phyloP scores from a whole-genome alignment of 768 basidiomycete species.

The Mycena kentingensis region DNA sequence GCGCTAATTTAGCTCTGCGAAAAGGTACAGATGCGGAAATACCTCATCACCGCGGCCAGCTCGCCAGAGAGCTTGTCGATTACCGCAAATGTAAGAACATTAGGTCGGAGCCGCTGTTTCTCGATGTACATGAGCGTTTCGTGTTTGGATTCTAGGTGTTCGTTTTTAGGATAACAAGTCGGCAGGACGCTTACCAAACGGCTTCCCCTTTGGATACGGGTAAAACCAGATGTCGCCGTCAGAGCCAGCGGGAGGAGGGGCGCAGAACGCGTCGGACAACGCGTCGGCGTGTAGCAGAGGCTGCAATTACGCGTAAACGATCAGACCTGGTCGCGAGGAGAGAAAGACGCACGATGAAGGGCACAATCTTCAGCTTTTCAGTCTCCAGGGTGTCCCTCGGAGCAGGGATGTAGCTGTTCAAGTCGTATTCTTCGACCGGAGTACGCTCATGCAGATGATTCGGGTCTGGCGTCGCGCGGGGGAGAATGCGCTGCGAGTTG shows the following conservation, averaged over 20 bases:
- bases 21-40: neutral
- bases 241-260: constrained; percentile 2
- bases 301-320: constrained; percentile 4
- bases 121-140: constrained; percentile 26
- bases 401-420: constrained; percentile 21
- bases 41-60: constrained; percentile 22
- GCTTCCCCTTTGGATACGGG: constrained; percentile 24
- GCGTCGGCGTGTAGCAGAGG: constrained; percentile 19
- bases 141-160: constrained; percentile 17
- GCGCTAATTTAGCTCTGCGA: neutral
- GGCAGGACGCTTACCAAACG: constrained; percentile 11
- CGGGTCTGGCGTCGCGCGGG: constrained; percentile 1
- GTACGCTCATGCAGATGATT: constrained; percentile 21
- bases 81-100: constrained; percentile 24
- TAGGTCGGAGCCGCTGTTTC: constrained; percentile 24
- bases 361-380: constrained; percentile 16
- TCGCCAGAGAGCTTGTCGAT: constrained; percentile 18
- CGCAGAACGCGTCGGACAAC: constrained; percentile 20
- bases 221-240: constrained; percentile 25
- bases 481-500: constrained; percentile 9
- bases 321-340: neutral
- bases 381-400: constrained; percentile 16
- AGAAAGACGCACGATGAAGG: constrained; percentile 19
- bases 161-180: neutral
- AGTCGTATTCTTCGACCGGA: constrained; percentile 20